Conservation (phyloP, 78 protist genomes). For the Cavenderia fasciculata region DNA sequence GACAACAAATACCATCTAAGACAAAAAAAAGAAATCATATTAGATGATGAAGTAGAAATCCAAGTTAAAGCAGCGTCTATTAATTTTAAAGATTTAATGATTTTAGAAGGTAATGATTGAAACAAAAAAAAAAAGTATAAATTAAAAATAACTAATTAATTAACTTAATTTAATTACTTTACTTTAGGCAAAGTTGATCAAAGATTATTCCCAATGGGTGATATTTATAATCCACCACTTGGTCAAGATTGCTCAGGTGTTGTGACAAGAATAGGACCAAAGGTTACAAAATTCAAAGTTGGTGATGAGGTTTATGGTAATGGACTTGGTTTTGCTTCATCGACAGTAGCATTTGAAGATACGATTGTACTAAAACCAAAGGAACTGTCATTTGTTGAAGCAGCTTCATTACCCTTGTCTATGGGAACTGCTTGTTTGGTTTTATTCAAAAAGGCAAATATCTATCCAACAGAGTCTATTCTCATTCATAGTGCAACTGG, state of each 20-base stretch:
- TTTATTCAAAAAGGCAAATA: not conserved
- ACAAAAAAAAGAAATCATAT: too few relatives aligned
- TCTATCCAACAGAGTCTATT: not conserved
- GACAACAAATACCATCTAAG: too few relatives aligned
- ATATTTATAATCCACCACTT: too few relatives aligned
- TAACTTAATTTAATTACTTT: too few relatives aligned
- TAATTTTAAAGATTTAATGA: conserved; percentile 31
- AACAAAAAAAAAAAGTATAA: too few relatives aligned
- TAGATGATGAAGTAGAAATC: conserved; percentile 23
- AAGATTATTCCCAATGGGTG: too few relatives aligned
- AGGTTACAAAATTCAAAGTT: conserved; percentile 1
- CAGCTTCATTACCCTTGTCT: not conserved
- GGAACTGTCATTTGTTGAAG: not conserved
- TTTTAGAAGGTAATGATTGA: too few relatives aligned
- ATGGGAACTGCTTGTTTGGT: not conserved
- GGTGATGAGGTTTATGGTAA: conserved; percentile 14
- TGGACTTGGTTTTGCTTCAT: not conserved
- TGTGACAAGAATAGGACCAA: not conserved
- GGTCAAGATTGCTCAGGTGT: conserved; percentile 3
- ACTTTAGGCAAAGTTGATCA: not conserved
- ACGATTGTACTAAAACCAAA: not conserved
- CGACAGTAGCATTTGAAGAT: not conserved
- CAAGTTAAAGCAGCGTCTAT: conserved; percentile 5
- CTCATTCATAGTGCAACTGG: conserved; percentile 21
- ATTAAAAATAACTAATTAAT: too few relatives aligned